Conservation (phyloP, 1,284 basidiomycete genomes). For the Moesziomyces sp. region DNA sequence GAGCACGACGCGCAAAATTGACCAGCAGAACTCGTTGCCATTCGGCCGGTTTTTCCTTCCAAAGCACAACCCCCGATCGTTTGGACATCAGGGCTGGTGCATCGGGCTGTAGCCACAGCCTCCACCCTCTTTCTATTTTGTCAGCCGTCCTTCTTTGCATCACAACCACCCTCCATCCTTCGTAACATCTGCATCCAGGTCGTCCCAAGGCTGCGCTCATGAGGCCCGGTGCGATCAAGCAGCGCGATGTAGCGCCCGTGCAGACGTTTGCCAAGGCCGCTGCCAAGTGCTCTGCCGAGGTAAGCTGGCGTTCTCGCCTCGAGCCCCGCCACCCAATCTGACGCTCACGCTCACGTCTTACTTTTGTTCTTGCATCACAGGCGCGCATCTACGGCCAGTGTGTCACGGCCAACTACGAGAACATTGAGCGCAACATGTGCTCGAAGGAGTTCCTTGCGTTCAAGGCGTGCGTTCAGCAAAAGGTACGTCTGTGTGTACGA, state of each 20-base stretch:
- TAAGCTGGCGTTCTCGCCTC: conserved; percentile 3
- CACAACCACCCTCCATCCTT: too few relatives aligned
- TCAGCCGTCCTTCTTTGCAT: conserved; percentile 2
- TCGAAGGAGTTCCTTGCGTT: conserved; percentile 81
- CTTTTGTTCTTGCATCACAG: conserved; percentile 66
- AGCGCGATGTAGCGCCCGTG: conserved; percentile 49
- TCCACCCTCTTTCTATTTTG: conserved; percentile 1
- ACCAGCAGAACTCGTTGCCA: background rate
- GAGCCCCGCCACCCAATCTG: background rate
- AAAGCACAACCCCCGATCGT: background rate
- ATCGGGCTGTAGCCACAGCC: background rate
- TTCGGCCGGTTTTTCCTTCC: too few relatives aligned
- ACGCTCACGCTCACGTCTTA: background rate
- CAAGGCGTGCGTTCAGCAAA: conserved; percentile 75
- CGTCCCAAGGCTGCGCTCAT: conserved; percentile 11
- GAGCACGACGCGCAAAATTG: background rate
- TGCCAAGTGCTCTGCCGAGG: conserved; percentile 41
- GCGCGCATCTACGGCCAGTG: conserved; percentile 82
- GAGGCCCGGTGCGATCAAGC: conserved; percentile 33
- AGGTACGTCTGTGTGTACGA: conserved; percentile 12
- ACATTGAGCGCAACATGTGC: conserved; percentile 80
- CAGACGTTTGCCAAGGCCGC: conserved; percentile 50
- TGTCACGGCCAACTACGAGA: conserved; percentile 78
- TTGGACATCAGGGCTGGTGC: too few relatives aligned
- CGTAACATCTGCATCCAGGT: background rate